Percentiles rank a stretch among this genome's conserved stretches.
Conservation (phyloP, 2,329 filamentous ascomycete genomes). For the Cladosporium sp. region DNA sequence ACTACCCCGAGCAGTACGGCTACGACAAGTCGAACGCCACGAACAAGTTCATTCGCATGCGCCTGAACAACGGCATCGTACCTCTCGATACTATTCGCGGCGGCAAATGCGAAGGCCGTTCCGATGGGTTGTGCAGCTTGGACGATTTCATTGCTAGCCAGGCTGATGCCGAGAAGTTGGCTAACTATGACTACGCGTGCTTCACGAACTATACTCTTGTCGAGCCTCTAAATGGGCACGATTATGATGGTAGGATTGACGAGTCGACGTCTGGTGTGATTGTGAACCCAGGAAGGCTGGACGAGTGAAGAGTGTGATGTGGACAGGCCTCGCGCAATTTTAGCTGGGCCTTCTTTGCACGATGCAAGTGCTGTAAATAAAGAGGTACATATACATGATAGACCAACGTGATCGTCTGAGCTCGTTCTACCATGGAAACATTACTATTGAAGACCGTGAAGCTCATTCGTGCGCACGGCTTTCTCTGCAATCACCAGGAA, state of each 20-base stretch:
- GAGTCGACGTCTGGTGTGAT: not conserved
- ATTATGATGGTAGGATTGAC: constrained; percentile 46
- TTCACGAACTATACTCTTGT: constrained; percentile 50
- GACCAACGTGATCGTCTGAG: too few relatives aligned
- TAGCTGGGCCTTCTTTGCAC: not conserved
- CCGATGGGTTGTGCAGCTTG: constrained; percentile 50
- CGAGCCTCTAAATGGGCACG: constrained; percentile 40
- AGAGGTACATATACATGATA: not conserved
- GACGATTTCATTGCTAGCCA: constrained; percentile 46
- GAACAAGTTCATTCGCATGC: constrained; percentile 53
- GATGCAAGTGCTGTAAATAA: not conserved
- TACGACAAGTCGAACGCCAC: constrained; percentile 43
- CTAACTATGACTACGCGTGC: constrained; percentile 52
- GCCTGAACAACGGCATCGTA: constrained; percentile 52
- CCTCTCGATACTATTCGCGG: constrained; percentile 51
- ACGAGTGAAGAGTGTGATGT: not conserved
- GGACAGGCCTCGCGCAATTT: not conserved
- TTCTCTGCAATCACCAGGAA: constrained; percentile 4
- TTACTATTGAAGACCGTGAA: too few relatives aligned
- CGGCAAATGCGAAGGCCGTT: constrained; percentile 45
- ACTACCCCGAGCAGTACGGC: constrained; percentile 48
- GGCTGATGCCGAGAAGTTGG: constrained; percentile 39
- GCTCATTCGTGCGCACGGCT: constrained; percentile 28
- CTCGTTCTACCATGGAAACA: too few relatives aligned
- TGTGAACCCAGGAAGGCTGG: constrained; percentile 11